Base-by-base conservation (phyloP, 1,284 basidiomycete genomes). In the Ceratobasidium sp. region DNA sequence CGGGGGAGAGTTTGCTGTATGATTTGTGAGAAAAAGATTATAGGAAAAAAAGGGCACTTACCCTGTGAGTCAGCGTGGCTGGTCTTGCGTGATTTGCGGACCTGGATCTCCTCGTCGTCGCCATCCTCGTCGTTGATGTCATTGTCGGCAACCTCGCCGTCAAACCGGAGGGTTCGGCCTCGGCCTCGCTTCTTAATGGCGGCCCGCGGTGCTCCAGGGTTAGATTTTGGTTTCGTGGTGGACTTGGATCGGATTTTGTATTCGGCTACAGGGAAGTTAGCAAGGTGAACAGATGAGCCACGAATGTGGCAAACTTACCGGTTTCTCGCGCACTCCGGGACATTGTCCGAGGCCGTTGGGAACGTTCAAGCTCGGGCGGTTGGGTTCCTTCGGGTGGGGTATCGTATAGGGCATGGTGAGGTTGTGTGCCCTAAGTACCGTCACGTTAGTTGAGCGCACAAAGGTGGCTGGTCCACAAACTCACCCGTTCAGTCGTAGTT, bases 341-440 rank as follows among this genome's bases (percentile, higher is more conserved):
- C 6, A 13, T 57, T 3, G 23, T 26, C 15, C 71, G 71, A 1
- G 71, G 15, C 1, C 71, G 59, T 28, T 62, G 15, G 13, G 42
- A 48, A 7, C 59, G 26, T 26, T 33, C 52, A 6, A 74, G 23
- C 46, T 50, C 65, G 4, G 13, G 12, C 15, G 65, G 65, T 52
- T 67, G 65, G 9, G 46, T 67, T 4, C 23, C 23, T 15, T 40
- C n/a, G 15, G 65, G 23, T 20, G 65, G 46, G n/a, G 65, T 67
- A 38, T 67, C 65, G n/a, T 28, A 67, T n/a, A 50, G 44, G 48
- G 46, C 65, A 33, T 50, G 65, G 20, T 52, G 7, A 0, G n/a
- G 46, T 15, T 33, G 17, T 50, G 65, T 48, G 46, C 65, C 65
- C 65, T 67, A 59, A 6, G 46, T 15, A 42, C n/a, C n/a, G 40